Evolutionary conservation across 2,329 filamentous ascomycete genomes (phyloP), one percentile per base, ranked within the genome.

Genomic region (Aaosphaeria arxii): DNA sequence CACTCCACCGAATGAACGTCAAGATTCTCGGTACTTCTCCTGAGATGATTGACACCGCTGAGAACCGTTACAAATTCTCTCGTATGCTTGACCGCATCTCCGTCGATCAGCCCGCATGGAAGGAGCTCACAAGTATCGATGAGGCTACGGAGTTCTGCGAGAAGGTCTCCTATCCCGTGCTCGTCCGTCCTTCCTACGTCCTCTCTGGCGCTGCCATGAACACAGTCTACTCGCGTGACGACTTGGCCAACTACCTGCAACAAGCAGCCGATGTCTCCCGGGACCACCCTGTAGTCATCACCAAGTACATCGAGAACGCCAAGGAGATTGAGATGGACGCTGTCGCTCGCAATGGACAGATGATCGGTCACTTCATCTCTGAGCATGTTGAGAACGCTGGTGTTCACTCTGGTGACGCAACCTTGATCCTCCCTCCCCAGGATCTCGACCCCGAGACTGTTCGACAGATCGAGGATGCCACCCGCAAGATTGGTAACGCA

Each of bases 291-390:
- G 94, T 99, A 7, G 94, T 99, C 52, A 97, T 99, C 65, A 97
- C 92, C 52, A 99, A 99, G 77, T 99, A 97, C 75, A 97, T 99
- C 58, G 94, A 99, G 77, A 94, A 95, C 58, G 94, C 94, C 56
- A 97, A 99, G 79, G 94, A 99, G 72, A 97, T 99, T 55, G 94
- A 99, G 74, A 97, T 99, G 94, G 94, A 99, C 62, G 94, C 94
- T 38, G 94, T 99, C 40, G 94, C 92, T 46, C 87, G 86, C 62
- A 87, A 95, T 59, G 94, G 94, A 65, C 86, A 82, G 46, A 88
- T 97, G 73, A 84, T 96, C 49, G 91, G 92, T 9, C 94, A 97
- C 71, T 97, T 97, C 73, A 89, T 99, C 66, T 97, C 92, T 0
- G 94, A 99, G 77, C 94, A 99, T 71, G 94, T 99, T 39, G 94